Percentiles rank a stretch among this genome's conserved stretches.
phyloP scores from a whole-genome alignment of 208 protist species.

The Leptomonas pyrrhocoris region DNA sequence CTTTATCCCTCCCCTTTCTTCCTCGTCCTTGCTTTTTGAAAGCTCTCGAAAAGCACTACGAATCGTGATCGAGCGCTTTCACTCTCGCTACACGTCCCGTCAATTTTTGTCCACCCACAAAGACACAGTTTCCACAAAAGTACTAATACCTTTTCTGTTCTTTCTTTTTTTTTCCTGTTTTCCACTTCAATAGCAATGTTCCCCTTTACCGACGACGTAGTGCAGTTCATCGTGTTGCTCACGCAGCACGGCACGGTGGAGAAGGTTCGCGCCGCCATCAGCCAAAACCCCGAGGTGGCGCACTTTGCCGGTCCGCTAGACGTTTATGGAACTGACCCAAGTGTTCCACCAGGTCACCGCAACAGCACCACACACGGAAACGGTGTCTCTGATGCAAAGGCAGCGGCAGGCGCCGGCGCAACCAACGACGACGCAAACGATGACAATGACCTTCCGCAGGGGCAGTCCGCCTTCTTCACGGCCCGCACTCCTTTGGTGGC shows the following conservation, averaged over 20 bases:
- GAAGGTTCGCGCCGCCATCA: conserved; percentile 62
- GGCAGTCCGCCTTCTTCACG: background rate
- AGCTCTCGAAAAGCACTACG: too few species aligned
- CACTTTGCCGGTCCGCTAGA: conserved; percentile 21
- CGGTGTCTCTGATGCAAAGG: background rate
- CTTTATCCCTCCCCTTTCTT: too few species aligned
- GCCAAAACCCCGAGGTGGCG: conserved; percentile 28
- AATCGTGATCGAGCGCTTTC: too few species aligned
- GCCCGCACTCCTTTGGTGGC: conserved; percentile 13
- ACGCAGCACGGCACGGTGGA: conserved; percentile 49
- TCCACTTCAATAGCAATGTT: background rate
- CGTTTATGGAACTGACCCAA: background rate
- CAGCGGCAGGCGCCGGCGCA: background rate
- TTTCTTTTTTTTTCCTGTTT: conserved; percentile 15
- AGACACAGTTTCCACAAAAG: too few species aligned
- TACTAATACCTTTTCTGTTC: too few species aligned
- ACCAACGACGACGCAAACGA: background rate
- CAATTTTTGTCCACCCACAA: too few species aligned
- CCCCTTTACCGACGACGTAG: conserved; percentile 56
- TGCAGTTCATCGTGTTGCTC: conserved; percentile 59
- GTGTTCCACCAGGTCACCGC: too few species aligned
- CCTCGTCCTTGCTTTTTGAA: too few species aligned
- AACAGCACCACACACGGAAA: too few species aligned
- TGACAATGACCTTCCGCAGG: background rate
- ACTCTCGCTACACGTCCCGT: too few species aligned